Evolutionary conservation across 2,329 filamentous ascomycete species (phyloP).

Genomic region (Fusarium subtropicale): DNA sequence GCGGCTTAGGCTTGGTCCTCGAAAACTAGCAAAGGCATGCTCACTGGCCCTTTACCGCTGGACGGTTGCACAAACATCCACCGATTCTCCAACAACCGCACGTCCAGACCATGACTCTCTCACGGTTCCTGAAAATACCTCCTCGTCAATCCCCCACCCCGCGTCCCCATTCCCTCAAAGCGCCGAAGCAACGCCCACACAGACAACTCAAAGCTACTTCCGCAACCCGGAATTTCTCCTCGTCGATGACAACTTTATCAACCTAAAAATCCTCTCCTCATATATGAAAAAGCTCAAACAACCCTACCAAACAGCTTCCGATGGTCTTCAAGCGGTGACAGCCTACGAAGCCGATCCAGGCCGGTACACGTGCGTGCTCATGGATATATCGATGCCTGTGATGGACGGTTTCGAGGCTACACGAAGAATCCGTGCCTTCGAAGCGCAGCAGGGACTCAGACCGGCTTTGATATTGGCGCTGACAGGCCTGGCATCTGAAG

Average conservation of each 20-base stretch:
- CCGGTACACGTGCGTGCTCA: constrained; percentile 51
- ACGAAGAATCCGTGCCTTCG: constrained; percentile 61
- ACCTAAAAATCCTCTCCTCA: constrained; percentile 51
- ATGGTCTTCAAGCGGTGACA: constrained; percentile 53
- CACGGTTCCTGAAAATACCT: background rate
- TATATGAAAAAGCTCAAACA: constrained; percentile 53
- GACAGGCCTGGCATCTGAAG: constrained; percentile 63
- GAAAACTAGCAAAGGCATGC: constrained; percentile 53
- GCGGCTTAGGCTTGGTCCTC: constrained; percentile 50
- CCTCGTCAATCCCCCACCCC: background rate
- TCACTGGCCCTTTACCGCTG: constrained; percentile 45
- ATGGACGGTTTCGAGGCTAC: constrained; percentile 66
- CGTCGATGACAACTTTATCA: constrained; percentile 58
- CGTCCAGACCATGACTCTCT: background rate
- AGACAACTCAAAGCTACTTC: constrained; percentile 2
- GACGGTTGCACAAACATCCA: constrained; percentile 34
- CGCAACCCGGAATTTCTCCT: constrained; percentile 47
- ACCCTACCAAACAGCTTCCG: constrained; percentile 47
- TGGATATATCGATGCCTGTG: constrained; percentile 69
- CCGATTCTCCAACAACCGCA: background rate
- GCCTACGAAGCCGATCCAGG: constrained; percentile 43
- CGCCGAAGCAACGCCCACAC: constrained; percentile 20
- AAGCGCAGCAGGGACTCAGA: constrained; percentile 55
- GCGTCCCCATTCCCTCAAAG: constrained; percentile 19
- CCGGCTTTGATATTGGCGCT: constrained; percentile 63